Percentiles rank a stretch among this genome's conserved stretches.
phyloP scores from a whole-genome alignment of 208 protist species.

The Phytomonas sp. region DNA sequence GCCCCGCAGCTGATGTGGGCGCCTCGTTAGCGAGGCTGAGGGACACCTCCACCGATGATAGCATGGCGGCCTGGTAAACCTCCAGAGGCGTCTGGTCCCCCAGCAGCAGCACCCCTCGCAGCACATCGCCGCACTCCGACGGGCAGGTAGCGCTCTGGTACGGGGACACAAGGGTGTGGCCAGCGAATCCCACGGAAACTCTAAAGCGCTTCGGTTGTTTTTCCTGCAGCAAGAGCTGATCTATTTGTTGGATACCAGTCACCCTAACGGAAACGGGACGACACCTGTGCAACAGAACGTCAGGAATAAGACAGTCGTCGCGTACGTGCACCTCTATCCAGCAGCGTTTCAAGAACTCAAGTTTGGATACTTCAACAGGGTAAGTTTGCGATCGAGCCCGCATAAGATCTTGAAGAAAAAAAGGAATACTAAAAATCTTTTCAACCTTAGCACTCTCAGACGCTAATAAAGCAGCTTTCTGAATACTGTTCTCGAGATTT shows the following conservation, averaged over 20 bases:
- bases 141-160: background rate
- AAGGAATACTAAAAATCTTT: background rate
- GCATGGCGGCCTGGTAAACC: slow-evolving; percentile 20
- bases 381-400: background rate
- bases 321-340: slow-evolving; percentile 14
- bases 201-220: background rate
- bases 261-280: slow-evolving; percentile 16
- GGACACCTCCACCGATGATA: slow-evolving; percentile 18
- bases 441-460: background rate
- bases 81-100: slow-evolving; percentile 16
- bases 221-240: background rate
- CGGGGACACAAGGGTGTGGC: background rate
- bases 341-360: slow-evolving; percentile 8
- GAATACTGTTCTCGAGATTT: background rate
- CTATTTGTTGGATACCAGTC: background rate
- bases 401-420: background rate
- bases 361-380: background rate
- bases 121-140: background rate
- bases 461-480: background rate
- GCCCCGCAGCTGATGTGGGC: background rate
- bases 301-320: slow-evolving; percentile 19
- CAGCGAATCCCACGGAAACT: background rate
- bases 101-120: slow-evolving; percentile 17
- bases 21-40: slow-evolving; percentile 10
- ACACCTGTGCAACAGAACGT: slow-evolving; percentile 15